Evolutionary conservation across 2,329 filamentous ascomycete genomes (phyloP), one percentile per base, ranked within the genome.

Genomic region (Thelonectria discophora): DNA sequence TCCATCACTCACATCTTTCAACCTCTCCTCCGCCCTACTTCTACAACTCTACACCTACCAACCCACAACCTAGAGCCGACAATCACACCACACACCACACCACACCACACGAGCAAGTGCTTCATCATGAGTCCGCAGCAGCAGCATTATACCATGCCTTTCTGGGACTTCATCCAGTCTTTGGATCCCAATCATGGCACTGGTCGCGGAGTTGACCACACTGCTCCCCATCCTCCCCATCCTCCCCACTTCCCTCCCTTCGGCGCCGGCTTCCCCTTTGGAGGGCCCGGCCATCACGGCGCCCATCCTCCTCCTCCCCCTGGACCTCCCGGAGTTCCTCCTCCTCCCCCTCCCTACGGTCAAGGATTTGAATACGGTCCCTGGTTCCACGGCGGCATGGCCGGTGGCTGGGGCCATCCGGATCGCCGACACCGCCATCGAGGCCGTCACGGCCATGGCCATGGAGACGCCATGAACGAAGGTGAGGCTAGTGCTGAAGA

Each of bases 181-280:
- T 64, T 77, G 32, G 73, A 76, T 60, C 73, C 75, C 20, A 71
- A 68, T 43, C 68, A 69, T 40, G 57, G 58, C 43, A 66, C 73
- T 37, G 77, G 79, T 43, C 71, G 72, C 17, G 78, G 79, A 48
- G 75, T 79, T 56, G 79, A 81, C 59, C 77, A 79, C 63, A 67
- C 72, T 39, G 70, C 67, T 34, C 58, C 70, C n/a, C n/a, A n/a
- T n/a, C n/a, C n/a, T n/a, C n/a, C n/a, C n/a, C n/a, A n/a, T 30
- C 69, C 64, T 34, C 70, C 69, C 67, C 34, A 54, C 69, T 43
- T 66, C 65, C 57, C 64, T 68, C 46, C 62, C 65, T 46, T 74
- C 55, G 70, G 71, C 39, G 58, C 69, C 1, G 76, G 75, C 21
- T 79, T 79, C 55, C 75, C 78, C 27, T 79, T 78, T 60, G 67